Conservation (phyloP, 1,284 basidiomycete species). For the Tausonia pullulans region DNA sequence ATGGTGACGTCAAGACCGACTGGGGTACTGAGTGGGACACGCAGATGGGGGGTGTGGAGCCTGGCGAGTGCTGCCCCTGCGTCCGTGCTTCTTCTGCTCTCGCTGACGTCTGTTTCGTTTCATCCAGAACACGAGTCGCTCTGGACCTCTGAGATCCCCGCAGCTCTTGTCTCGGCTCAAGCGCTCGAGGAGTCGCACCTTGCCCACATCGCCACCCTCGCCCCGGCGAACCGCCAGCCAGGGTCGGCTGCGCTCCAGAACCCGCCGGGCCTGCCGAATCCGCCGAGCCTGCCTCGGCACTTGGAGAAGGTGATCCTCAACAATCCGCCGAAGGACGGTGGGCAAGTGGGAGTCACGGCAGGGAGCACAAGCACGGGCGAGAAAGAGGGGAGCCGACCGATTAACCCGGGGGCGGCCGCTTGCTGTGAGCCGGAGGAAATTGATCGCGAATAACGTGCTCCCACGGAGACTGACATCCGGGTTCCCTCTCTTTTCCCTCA, state of each 20-base stretch:
- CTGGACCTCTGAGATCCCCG: constrained; percentile 69
- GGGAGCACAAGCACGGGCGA: not conserved
- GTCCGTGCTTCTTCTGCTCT: not conserved
- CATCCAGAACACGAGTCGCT: constrained; percentile 29
- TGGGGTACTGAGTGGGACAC: constrained; percentile 27
- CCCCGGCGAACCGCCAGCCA: constrained; percentile 20
- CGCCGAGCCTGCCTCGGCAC: constrained; percentile 77
- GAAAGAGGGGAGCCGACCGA: constrained; percentile 3
- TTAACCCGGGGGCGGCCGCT: not conserved
- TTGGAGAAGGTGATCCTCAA: constrained; percentile 92
- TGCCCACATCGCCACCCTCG: constrained; percentile 36
- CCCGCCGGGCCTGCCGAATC: constrained; percentile 49
- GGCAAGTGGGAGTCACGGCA: constrained; percentile 3
- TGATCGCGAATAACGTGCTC: not conserved
- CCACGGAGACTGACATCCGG: not conserved
- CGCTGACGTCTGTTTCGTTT: not conserved
- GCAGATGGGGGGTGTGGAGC: constrained; percentile 16
- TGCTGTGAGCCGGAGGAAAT: constrained; percentile 3
- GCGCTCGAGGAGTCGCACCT: constrained; percentile 64
- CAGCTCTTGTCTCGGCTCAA: constrained; percentile 63
- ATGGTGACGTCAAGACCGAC: constrained; percentile 32
- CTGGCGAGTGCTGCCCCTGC: constrained; percentile 22
- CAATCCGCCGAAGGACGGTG: constrained; percentile 34
- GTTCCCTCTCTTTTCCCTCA: not conserved
- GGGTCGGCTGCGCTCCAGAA: constrained; percentile 43